A percentile compares a stretch with the other conserved stretches of the same genome.
Evolutionary conservation across 208 protist genomes (phyloP).

Genomic region (Leishmania arabica): DNA sequence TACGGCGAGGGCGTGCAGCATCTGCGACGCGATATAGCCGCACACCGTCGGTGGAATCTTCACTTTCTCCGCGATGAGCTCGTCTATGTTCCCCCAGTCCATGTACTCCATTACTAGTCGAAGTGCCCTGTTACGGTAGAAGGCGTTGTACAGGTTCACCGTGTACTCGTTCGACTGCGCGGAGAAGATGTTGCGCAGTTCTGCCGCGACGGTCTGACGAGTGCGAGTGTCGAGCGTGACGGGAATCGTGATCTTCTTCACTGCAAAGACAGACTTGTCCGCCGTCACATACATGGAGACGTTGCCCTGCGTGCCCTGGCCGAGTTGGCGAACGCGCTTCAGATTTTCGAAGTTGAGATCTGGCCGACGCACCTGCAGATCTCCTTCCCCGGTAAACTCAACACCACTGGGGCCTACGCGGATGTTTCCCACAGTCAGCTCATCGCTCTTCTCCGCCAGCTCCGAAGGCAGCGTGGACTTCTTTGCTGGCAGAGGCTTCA

Average conservation of each 20-base stretch:
- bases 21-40: conserved; percentile 76
- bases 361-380: conserved; percentile 68
- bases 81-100: conserved; percentile 88
- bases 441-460: conserved; percentile 48
- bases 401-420: conserved; percentile 69
- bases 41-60: conserved; percentile 53
- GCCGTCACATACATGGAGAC: conserved; percentile 70
- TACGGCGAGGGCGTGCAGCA: conserved; percentile 82
- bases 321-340: conserved; percentile 46
- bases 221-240: conserved; percentile 56
- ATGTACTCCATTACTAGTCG: conserved; percentile 91
- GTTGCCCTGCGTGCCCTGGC: conserved; percentile 76
- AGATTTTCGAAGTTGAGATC: conserved; percentile 73
- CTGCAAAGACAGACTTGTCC: conserved; percentile 59
- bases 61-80: conserved; percentile 59
- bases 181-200: conserved; percentile 85
- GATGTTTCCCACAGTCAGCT: conserved; percentile 78
- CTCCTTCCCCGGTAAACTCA: conserved; percentile 76
- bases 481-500: conserved; percentile 69
- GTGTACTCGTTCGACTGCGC: conserved; percentile 72
- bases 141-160: conserved; percentile 86
- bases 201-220: conserved; percentile 74
- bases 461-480: conserved; percentile 32
- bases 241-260: conserved; percentile 81
- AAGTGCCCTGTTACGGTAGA: conserved; percentile 68